Conservation (phyloP, 1,139 yeast species). For the Yamadazyma sp. region DNA sequence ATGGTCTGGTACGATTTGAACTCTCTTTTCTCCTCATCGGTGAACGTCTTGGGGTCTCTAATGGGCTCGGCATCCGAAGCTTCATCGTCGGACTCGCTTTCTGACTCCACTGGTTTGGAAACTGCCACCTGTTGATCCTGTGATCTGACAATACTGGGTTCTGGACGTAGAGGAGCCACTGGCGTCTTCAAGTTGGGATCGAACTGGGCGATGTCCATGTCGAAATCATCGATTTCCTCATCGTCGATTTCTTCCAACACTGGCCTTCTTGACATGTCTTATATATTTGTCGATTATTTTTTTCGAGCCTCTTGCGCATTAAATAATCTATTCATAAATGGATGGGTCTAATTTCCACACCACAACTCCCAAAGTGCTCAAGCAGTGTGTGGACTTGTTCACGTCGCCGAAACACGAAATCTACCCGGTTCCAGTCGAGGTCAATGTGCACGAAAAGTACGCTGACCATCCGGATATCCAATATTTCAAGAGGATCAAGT, state of each 20-base stretch:
- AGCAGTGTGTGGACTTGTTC: constrained; percentile 29
- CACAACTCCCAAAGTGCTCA: constrained; percentile 29
- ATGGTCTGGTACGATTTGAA: constrained; percentile 68
- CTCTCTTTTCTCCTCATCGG: constrained; percentile 56
- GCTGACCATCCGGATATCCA: constrained; percentile 39
- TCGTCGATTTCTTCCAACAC: constrained; percentile 81
- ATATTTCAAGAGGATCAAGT: constrained; percentile 36
- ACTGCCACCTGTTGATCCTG: constrained; percentile 45
- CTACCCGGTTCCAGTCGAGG: constrained; percentile 15
- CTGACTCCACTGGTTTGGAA: constrained; percentile 9
- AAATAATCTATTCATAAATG: not conserved
- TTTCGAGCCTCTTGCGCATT: not conserved
- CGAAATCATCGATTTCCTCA: constrained; percentile 88
- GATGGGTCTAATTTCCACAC: not conserved
- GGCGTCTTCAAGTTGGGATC: constrained; percentile 74
- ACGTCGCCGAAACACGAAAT: constrained; percentile 20
- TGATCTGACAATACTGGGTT: constrained; percentile 61
- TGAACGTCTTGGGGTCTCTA: constrained; percentile 37
- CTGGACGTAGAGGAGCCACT: constrained; percentile 62
- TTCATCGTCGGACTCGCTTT: constrained; percentile 3
- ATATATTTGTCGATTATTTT: constrained; percentile 2
- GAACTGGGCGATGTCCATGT: constrained; percentile 88
- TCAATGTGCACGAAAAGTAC: constrained; percentile 14
- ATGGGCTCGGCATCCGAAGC: constrained; percentile 21
- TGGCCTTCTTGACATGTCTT: constrained; percentile 64